A percentile compares a stretch with the other conserved stretches of the same genome.
Evolutionary conservation across 139 green algal species (phyloP).

Genomic region (Coelastrella sp.): DNA sequence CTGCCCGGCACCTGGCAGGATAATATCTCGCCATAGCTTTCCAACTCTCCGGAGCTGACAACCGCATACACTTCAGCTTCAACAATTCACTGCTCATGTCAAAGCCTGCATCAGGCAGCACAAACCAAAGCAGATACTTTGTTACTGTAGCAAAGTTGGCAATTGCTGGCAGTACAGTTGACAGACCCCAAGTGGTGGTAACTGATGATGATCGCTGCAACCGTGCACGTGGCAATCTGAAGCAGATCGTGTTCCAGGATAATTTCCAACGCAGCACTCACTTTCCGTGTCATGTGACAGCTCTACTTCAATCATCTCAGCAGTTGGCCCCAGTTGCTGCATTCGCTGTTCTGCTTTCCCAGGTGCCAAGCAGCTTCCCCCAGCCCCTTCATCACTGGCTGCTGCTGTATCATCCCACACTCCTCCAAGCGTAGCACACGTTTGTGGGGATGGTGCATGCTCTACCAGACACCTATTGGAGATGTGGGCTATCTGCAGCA

Average conservation of each 20-base stretch:
- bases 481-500: constrained; percentile 65
- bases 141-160: too few relatives aligned
- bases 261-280: too few relatives aligned
- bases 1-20: constrained; percentile 2
- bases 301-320: constrained; percentile 52
- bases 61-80: constrained; percentile 27
- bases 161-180: neutral
- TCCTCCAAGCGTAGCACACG: constrained; percentile 67
- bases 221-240: too few relatives aligned
- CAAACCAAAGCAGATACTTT: too few relatives aligned
- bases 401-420: constrained; percentile 79
- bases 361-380: constrained; percentile 62
- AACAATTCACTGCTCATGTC: neutral
- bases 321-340: constrained; percentile 27
- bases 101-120: constrained; percentile 14
- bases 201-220: too few relatives aligned
- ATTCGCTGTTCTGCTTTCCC: constrained; percentile 48
- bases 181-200: neutral
- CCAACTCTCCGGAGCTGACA: neutral
- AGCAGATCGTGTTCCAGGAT: too few relatives aligned
- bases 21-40: constrained; percentile 3
- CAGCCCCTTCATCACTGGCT: constrained; percentile 46
- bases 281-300: constrained; percentile 33
- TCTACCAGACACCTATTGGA: constrained; percentile 72
- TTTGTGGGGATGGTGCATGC: constrained; percentile 78